Evolutionary conservation across 805 yeast species (phyloP).

Genomic region (Suhomyces sp.): DNA sequence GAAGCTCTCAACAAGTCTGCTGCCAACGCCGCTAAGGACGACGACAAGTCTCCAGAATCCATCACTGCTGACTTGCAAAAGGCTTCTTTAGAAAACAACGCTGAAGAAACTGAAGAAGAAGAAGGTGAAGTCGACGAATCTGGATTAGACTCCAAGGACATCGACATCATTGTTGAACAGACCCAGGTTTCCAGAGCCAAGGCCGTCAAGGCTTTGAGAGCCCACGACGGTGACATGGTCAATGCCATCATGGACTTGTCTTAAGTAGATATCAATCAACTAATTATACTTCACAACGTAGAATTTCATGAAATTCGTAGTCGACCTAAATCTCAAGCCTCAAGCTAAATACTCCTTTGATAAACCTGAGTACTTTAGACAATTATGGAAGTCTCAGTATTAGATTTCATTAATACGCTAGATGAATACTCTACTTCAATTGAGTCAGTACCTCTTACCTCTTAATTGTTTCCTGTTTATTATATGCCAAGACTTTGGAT

Average conservation of each 20-base stretch:
- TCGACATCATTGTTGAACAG: constrained; percentile 86
- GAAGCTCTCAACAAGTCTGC: constrained; percentile 45
- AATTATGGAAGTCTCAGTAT: too few relatives aligned
- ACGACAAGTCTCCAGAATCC: constrained; percentile 67
- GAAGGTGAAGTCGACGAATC: constrained; percentile 79
- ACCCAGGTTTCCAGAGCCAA: constrained; percentile 84
- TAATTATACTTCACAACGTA: background rate
- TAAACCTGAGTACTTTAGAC: too few relatives aligned
- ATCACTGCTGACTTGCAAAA: constrained; percentile 81
- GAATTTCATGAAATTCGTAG: background rate
- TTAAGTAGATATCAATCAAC: constrained; percentile 14
- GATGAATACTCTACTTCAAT: too few relatives aligned
- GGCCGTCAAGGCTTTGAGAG: constrained; percentile 88
- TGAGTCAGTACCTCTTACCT: too few relatives aligned
- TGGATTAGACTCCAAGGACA: constrained; percentile 79
- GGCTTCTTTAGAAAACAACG: constrained; percentile 50
- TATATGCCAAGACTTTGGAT: too few relatives aligned
- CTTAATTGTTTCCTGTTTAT: too few relatives aligned
- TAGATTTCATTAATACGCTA: too few relatives aligned
- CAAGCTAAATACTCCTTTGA: too few relatives aligned
- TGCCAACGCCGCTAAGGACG: constrained; percentile 35
- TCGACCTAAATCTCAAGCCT: too few relatives aligned
- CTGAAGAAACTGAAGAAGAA: constrained; percentile 53
- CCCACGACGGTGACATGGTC: constrained; percentile 90
- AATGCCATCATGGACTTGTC: constrained; percentile 88